Evolutionary conservation across 805 yeast species (phyloP), one percentile per base, ranked within the genome.

Genomic region (Isabelozyma heimii): DNA sequence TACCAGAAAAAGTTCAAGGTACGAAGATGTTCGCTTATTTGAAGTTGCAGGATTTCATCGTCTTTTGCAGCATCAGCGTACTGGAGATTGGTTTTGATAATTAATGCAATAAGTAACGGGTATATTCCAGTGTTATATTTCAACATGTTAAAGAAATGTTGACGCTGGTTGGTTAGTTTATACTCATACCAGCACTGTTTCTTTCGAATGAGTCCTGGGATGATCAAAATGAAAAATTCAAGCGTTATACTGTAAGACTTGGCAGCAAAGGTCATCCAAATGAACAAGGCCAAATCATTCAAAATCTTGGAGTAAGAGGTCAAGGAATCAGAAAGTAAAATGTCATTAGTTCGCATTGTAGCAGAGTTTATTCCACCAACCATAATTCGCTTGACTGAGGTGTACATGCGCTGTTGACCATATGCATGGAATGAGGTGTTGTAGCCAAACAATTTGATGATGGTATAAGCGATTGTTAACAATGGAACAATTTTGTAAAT

Each of bases 171-270:
- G 8, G 85, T 76, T 44, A 72, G 61, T 10, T 67, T 57, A 60
- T 75, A 90, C 60, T 94, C 99, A 46, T 69, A 69, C 58, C 85
- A 62, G 65, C 98, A 94, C 69, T 94, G 99, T 43, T 80, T 79
- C 26, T 92, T 75, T 59, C 99, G 78, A 27, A 92, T 81, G n/a
- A 80, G 59, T 7, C 83, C 79, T 0, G 99, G 99, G 8, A 84
- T 65, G 20, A 71, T 42, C 56, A 72, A 50, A 49, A 66, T 56
- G 39, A 68, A 35, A 26, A 66, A 57, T 54, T 75, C 76, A 28
- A 68, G 45, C 12, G 55, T 53, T 16, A 54, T 48, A 52, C 63
- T 67, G 50, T 69, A 70, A n/a, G 60, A 57, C 26, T 52, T 10
- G 63, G 37, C 70, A 76, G 47, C 66, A 58, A 8, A 70, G 62